These are phyloP conservation scores for Endocarpon pusillum DNA, from an alignment of 495 filamentous ascomycete genomes.

Conservation along the genomic window DNA sequence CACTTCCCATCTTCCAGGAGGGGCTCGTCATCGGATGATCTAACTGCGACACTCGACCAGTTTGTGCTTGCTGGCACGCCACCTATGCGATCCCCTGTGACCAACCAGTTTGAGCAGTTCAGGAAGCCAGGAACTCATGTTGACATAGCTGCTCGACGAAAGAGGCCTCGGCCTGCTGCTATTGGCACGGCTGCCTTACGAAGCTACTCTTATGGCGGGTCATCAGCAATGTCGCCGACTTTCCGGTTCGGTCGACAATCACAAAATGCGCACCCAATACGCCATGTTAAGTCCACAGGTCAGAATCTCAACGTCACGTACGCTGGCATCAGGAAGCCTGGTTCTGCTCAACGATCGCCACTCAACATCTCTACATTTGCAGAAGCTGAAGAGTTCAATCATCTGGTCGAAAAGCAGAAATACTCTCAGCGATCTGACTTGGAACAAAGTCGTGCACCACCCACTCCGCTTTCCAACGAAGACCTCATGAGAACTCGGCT, in stretches of 20 bases:
- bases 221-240: slow-evolving; percentile 26
- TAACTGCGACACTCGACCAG: slow-evolving; percentile 21
- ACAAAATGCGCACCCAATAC: slow-evolving; percentile 19
- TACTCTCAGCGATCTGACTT: slow-evolving; percentile 26
- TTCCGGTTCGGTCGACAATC: slow-evolving; percentile 22
- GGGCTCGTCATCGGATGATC: slow-evolving; percentile 23
- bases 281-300: slow-evolving; percentile 35
- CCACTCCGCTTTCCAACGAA: slow-evolving; percentile 29
- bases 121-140: slow-evolving; percentile 28
- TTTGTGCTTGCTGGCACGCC: slow-evolving; percentile 23
- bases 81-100: slow-evolving; percentile 10
- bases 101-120: slow-evolving; percentile 12
- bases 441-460: slow-evolving; percentile 23
- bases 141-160: slow-evolving; percentile 36
- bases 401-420: too few species aligned
- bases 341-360: slow-evolving; percentile 33
- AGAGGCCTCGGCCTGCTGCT: slow-evolving; percentile 34
- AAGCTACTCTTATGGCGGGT: slow-evolving; percentile 21
- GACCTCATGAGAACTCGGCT: slow-evolving; percentile 13
- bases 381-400: slow-evolving; percentile 17
- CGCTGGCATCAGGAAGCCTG: slow-evolving; percentile 34
- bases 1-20: slow-evolving; percentile 20
- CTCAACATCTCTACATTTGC: slow-evolving; percentile 32
- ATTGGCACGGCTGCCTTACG: slow-evolving; percentile 26
- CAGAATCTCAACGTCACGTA: slow-evolving; percentile 31